Evolutionary conservation across 441 rosid species (phyloP).

Genomic region (Jatropha podagrica): DNA sequence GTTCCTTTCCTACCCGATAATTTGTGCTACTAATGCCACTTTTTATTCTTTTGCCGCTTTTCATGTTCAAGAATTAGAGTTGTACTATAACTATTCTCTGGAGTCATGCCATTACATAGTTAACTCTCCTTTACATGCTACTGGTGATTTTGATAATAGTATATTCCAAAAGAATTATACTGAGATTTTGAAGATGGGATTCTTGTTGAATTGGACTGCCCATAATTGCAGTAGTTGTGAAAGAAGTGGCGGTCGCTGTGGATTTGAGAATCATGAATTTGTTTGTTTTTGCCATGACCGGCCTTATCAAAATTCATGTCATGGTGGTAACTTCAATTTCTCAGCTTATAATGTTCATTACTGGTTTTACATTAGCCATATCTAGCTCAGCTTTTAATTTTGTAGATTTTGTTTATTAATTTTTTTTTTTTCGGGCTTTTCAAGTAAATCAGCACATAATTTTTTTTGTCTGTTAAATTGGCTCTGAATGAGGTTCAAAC

Average conservation of each 20-base stretch:
- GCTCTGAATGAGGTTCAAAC: too few relatives aligned
- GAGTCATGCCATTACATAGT: slow-evolving; percentile 34
- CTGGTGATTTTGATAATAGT: background rate
- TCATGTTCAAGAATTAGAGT: slow-evolving; percentile 13
- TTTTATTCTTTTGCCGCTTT: slow-evolving; percentile 38
- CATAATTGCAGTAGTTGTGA: slow-evolving; percentile 38
- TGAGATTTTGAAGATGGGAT: slow-evolving; percentile 46
- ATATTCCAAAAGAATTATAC: background rate
- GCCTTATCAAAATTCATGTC: slow-evolving; percentile 29
- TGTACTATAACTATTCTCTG: background rate
- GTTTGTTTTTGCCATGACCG: slow-evolving; percentile 51
- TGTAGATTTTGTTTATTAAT: background rate
- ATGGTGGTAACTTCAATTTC: slow-evolving; percentile 37
- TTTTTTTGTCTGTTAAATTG: too few relatives aligned
- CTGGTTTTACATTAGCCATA: background rate
- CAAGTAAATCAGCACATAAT: background rate
- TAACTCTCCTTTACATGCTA: slow-evolving; percentile 34
- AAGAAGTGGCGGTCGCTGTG: slow-evolving; percentile 57
- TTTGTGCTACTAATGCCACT: slow-evolving; percentile 35
- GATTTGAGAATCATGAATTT: slow-evolving; percentile 34
- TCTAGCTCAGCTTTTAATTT: background rate
- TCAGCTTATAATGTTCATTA: background rate
- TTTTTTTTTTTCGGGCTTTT: too few relatives aligned
- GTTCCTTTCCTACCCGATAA: slow-evolving; percentile 9
- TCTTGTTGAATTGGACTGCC: slow-evolving; percentile 49